phyloP scores from a whole-genome alignment of 257 asterid genomes.

The Ajuga chamaepitys region DNA sequence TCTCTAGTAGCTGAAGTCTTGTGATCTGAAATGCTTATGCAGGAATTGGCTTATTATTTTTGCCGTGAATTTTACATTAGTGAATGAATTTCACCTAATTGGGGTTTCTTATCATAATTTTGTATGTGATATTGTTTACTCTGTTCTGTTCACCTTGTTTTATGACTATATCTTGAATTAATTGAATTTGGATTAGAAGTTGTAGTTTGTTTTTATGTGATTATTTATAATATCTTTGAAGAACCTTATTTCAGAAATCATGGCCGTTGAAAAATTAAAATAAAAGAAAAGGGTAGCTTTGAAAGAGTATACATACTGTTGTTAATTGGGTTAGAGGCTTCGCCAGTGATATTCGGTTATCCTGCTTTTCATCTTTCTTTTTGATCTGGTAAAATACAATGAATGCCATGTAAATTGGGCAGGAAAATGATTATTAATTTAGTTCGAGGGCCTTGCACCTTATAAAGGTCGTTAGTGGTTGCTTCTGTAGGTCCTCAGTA shows the following conservation, averaged over 20 bases:
- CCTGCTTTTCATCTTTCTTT: neutral
- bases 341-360: neutral
- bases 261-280: neutral
- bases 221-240: neutral
- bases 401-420: neutral
- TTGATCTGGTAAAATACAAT: neutral
- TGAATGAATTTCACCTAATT: neutral
- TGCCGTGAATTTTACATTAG: neutral
- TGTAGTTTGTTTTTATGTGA: neutral
- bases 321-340: neutral
- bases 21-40: neutral
- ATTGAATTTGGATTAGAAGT: neutral
- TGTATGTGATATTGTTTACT: neutral
- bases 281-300: neutral
- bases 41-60: neutral
- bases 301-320: neutral
- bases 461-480: neutral
- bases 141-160: neutral
- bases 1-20: neutral
- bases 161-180: slow-evolving; percentile 3
- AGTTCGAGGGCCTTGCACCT: neutral
- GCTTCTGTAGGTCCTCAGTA: neutral
- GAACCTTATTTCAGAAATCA: neutral
- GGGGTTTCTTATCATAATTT: neutral
- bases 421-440: neutral